Base-by-base conservation (phyloP, 768 basidiomycete genomes). In the Gloeostereum incarnatum region DNA sequence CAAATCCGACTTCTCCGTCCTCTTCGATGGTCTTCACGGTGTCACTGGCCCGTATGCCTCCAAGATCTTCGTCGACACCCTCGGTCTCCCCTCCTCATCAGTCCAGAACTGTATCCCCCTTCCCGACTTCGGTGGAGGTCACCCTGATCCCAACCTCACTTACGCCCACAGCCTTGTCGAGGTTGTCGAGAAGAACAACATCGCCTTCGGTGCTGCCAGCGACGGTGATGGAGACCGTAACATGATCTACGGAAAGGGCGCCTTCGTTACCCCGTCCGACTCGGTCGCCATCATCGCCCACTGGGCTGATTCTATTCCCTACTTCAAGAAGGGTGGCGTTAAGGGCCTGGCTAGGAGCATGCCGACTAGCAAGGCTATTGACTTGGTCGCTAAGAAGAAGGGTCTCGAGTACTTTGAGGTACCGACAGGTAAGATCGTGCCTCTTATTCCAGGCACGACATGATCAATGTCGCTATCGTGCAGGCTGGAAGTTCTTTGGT, bases 401-500 rank as follows among this genome's bases (percentile, higher is more conserved):
- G 85, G 86, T 9, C 59, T 96, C 30, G 88, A 94, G 57, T 81
- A 76, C 55, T 96, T 94, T 51, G 96, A 97, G 57, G 94, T 98
- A 14, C 96, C 96, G 3, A 99, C 96, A 16, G 92, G 91, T 83
- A 43, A 47, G 75, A 14, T 33, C 18, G 17, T 18, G 35, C 35
- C 14, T 10, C 11, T 22, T 19, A 27, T 40, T 49, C 5, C 24
- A 18, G 35, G 13, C 13, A 2, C 29, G 18, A 25, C 14, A 14
- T 26, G 16, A 33, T 39, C 24, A 22, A 10, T 31, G 23, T 11
- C 31, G n/a, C 20, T 31, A 31, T 9, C n/a, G n/a, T 21, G 8
- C 46, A 92, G 93, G 94, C 46, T 97, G 92, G 92, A 99, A 99
- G 63, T 99, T 99, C 76, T 99, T 99, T 56, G 96, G 96, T 33